Percentiles rank a stretch among this genome's conserved stretches.
phyloP scores from a whole-genome alignment of 2,329 filamentous ascomycete genomes.

The Fusarium lyarnte region DNA sequence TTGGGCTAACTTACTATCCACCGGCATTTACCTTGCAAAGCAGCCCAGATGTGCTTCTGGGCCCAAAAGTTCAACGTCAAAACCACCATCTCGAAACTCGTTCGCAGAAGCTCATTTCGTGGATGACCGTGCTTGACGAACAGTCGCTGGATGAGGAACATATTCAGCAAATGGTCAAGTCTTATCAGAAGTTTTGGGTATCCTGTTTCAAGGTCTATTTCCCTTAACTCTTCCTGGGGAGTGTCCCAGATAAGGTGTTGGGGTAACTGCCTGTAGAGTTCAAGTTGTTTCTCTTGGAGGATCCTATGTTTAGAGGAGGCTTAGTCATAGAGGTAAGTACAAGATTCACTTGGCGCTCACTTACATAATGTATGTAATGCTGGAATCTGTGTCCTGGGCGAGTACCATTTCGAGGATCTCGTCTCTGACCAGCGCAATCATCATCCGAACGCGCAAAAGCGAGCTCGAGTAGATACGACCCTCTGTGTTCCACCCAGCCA shows the following conservation, averaged over 20 bases:
- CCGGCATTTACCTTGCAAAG: background rate
- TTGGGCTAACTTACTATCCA: background rate
- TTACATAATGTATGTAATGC: background rate
- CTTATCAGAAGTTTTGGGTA: background rate
- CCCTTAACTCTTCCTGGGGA: rapidly evolving
- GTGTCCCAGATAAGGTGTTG: background rate
- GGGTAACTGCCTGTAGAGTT: background rate
- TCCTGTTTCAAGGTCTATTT: background rate
- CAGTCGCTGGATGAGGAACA: background rate
- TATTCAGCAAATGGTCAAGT: background rate
- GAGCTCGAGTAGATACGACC: background rate
- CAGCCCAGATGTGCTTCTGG: background rate
- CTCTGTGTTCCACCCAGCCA: background rate
- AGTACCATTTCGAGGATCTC: background rate
- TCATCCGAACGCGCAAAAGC: background rate
- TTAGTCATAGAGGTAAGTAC: too few species aligned
- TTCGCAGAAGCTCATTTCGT: background rate
- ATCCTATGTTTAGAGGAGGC: background rate
- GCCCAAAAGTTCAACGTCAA: background rate
- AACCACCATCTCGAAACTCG: background rate
- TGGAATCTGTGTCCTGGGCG: background rate
- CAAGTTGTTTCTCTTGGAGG: background rate
- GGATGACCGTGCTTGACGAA: background rate
- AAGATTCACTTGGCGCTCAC: too few species aligned
- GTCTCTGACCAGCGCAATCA: background rate